phyloP scores from a whole-genome alignment of 305 asterid genomes.

The Euphrasia arctica region DNA sequence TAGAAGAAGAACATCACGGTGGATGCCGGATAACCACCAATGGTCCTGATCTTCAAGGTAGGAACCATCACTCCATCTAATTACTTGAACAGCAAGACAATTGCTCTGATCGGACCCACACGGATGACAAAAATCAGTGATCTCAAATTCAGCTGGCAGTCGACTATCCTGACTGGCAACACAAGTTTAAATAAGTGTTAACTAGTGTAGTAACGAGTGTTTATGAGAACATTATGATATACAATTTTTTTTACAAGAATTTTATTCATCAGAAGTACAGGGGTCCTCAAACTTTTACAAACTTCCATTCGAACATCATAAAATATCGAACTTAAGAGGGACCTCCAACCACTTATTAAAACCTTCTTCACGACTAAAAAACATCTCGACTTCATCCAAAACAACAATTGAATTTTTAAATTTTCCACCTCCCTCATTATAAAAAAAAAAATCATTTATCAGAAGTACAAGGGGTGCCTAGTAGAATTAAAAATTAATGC shows the following conservation, averaged over 20 bases:
- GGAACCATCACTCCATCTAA: slow-evolving; percentile 97
- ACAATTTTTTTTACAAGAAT: neutral
- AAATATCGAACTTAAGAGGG: no score
- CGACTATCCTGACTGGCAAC: slow-evolving; percentile 91
- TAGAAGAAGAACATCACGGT: slow-evolving; percentile 88
- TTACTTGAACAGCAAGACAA: slow-evolving; percentile 90
- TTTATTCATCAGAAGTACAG: no score
- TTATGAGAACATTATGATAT: neutral
- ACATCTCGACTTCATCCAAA: no score
- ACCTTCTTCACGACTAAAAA: no score
- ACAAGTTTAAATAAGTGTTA: slow-evolving; percentile 15
- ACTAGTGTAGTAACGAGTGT: neutral
- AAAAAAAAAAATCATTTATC: no score
- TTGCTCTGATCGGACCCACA: slow-evolving; percentile 70
- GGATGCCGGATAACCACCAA: slow-evolving; percentile 99
- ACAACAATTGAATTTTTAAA: no score
- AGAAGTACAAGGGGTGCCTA: no score
- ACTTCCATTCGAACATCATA: no score
- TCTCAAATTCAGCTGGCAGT: slow-evolving; percentile 97
- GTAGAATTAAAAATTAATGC: no score
- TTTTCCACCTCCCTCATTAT: no score
- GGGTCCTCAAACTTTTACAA: no score
- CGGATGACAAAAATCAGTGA: slow-evolving; percentile 80
- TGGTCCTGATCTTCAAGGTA: slow-evolving; percentile 99
- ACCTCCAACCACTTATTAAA: no score